Conservation (phyloP, 177 flowering plant species). For the Telopea speciosissima region DNA sequence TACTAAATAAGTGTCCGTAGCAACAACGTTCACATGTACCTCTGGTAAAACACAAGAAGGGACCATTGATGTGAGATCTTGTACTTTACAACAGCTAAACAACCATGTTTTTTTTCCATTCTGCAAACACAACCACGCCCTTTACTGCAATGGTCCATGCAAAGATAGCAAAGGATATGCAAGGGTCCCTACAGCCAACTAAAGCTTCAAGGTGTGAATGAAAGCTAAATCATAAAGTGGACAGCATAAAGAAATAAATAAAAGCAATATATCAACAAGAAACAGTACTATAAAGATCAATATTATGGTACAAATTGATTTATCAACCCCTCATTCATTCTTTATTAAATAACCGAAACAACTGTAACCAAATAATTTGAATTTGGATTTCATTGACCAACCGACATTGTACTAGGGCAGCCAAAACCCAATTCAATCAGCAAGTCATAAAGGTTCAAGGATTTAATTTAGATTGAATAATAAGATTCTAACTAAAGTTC, state of each 20-base stretch:
- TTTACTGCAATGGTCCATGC: not conserved
- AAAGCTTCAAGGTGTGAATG: not conserved
- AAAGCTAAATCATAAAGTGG: not conserved
- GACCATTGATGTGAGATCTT: not conserved
- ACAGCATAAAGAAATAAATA: too few relatives aligned
- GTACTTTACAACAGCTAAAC: not conserved
- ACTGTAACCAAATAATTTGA: too few relatives aligned
- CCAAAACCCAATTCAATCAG: not conserved
- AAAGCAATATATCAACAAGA: not conserved
- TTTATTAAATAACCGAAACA: too few relatives aligned
- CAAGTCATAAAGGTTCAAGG: too few relatives aligned
- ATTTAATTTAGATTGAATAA: too few relatives aligned
- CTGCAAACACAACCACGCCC: not conserved
- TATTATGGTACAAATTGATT: not conserved
- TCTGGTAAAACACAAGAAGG: not conserved
- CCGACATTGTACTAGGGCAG: not conserved
- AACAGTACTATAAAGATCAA: not conserved
- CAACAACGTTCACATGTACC: constrained; percentile 10
- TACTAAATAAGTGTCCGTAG: constrained; percentile 11
- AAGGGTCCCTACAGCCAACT: not conserved
- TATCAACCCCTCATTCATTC: not conserved
- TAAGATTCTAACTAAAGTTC: too few relatives aligned
- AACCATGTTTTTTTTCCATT: too few relatives aligned
- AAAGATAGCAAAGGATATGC: not conserved
- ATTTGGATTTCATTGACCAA: too few relatives aligned